Conservation (phyloP, 2,329 filamentous ascomycete species). For the Nannizzia gypsea region DNA sequence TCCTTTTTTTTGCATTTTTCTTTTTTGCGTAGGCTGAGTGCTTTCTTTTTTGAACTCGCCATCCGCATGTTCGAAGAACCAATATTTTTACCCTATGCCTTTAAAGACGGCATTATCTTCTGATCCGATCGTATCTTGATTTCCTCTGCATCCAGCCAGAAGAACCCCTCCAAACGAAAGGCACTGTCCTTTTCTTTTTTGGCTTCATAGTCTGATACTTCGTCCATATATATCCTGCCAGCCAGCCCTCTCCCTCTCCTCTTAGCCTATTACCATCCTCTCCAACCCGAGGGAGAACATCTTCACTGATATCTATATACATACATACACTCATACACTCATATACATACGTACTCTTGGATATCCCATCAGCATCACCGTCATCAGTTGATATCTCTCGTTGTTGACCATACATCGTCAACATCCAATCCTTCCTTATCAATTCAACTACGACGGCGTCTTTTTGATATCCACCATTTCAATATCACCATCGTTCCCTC, state of each 20-base stretch:
- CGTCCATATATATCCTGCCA: neutral
- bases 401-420: neutral
- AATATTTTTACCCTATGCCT: neutral
- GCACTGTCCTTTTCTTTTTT: neutral
- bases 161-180: neutral
- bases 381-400: neutral
- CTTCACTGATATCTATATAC: neutral
- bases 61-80: constrained; percentile 1
- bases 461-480: neutral
- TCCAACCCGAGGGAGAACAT: neutral
- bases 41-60: neutral
- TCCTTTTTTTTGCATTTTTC: neutral
- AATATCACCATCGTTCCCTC: neutral
- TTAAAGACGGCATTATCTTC: neutral
- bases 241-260: neutral
- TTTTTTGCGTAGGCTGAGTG: neutral
- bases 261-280: neutral
- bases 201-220: neutral
- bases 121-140: neutral
- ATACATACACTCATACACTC: too few relatives aligned
- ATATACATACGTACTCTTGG: too few relatives aligned
- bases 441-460: neutral
- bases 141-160: neutral
- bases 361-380: neutral
- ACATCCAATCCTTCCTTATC: neutral